Evolutionary conservation across 2,329 filamentous ascomycete species (phyloP), one percentile per base, ranked within the genome.

Genomic region (Fusarium haematococcum): DNA sequence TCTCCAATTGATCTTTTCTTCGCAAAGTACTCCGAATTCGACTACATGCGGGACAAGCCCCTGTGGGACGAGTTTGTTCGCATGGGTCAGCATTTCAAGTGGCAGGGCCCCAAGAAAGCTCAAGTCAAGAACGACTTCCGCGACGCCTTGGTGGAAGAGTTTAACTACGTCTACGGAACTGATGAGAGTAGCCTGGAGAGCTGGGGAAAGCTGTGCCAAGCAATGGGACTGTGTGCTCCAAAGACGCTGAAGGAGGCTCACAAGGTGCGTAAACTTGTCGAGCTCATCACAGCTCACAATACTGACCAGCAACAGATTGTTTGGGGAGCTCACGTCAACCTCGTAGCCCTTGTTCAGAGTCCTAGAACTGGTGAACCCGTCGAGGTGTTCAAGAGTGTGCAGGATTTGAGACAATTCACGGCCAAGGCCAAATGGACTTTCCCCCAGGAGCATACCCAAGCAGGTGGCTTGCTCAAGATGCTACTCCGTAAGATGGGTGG

Each of bases 1-100:
- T 57, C 61, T 20, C 68, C 67, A 14, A 65, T 76, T 16, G 65
- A 72, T 2, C 25, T 52, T 3, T 77, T 65, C 45, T 75, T 75
- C 6, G 39, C 65, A 8, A 37, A 50, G 6, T 73, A 71, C 11
- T 52, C 65, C 4, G 20, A 11, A 1, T 73, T 75, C 37, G 20
- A 52, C 20, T 30, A 75, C 30, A 25, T 59, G 4, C 63, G 56
- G 6, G 27, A 48, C 16, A 57, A 7, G 3, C 20, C 67, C 16
- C 73, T 71, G 11, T 68, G 13, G 23, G 25, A 66, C 1, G 70
- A 75, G 61, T 75, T 75, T 39, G 5, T 57, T 14, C 71, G 63
- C 20, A 33, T 73, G 69, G 37, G 27, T 27, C 9, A 20, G 5
- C 39, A 67, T 18, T 58, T 50, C 30, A 25, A 37, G 20, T 63